Evolutionary conservation across 129 eudicot genomes (phyloP).

Genomic region (Deinandra increscens): DNA sequence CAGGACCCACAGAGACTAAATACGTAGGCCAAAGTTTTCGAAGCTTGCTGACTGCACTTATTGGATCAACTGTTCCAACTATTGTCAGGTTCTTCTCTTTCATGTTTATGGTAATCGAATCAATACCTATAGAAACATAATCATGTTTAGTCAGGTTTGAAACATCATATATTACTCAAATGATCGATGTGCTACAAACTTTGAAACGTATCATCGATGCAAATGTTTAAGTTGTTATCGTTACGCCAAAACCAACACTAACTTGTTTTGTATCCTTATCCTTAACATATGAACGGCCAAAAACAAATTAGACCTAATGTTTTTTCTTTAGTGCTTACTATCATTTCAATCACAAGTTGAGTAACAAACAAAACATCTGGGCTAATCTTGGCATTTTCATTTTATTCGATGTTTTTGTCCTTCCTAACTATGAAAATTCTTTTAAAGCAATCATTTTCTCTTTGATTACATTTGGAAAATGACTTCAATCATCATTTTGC

Average conservation of each 20-base stretch:
- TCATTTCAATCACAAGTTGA: constrained; percentile 23
- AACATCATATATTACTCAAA: not conserved
- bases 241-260: not conserved
- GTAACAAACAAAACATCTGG: constrained; percentile 29
- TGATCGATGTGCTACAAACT: not conserved
- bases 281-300: constrained; percentile 7
- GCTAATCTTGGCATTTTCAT: constrained; percentile 20
- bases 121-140: constrained; percentile 60
- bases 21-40: constrained; percentile 77
- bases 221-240: not conserved
- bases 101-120: constrained; percentile 79
- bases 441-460: constrained; percentile 11
- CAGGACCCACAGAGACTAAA: constrained; percentile 74
- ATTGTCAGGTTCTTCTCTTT: constrained; percentile 72
- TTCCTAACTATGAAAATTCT: constrained; percentile 14
- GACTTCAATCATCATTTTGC: constrained; percentile 5
- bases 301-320: constrained; percentile 18
- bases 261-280: not conserved
- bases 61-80: constrained; percentile 82
- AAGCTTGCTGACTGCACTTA: constrained; percentile 65
- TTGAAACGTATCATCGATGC: constrained; percentile 3
- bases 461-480: constrained; percentile 21
- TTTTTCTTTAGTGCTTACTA: constrained; percentile 20
- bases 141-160: not conserved
- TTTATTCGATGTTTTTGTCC: constrained; percentile 20